Percentiles rank a stretch among this genome's conserved stretches.
Conservation (phyloP, 2,329 filamentous ascomycete genomes). For the Albifimbria verrucaria region DNA sequence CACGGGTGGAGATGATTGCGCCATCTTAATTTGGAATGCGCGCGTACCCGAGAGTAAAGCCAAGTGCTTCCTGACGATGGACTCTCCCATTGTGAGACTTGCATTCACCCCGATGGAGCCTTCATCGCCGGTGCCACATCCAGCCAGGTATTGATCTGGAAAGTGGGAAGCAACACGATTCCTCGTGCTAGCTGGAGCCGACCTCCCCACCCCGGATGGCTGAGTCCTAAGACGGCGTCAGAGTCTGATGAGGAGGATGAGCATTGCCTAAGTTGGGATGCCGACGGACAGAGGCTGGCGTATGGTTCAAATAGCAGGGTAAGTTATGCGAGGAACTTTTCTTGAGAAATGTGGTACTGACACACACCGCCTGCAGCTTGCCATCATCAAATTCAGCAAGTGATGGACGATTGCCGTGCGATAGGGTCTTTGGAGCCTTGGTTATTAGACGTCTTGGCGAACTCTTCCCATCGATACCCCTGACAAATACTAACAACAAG, state of each 20-base stretch:
- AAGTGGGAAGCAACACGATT: slow-evolving; percentile 55
- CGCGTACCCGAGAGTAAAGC: slow-evolving; percentile 51
- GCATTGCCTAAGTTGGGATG: slow-evolving; percentile 61
- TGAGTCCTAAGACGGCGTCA: slow-evolving; percentile 51
- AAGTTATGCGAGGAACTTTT: slow-evolving; percentile 27
- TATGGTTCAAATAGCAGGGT: slow-evolving; percentile 63
- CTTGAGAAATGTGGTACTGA: background rate
- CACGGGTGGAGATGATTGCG: slow-evolving; percentile 60
- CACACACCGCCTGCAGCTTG: too few species aligned
- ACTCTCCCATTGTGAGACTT: slow-evolving; percentile 53
- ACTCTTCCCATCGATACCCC: too few species aligned
- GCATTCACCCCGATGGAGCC: slow-evolving; percentile 60
- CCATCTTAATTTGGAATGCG: slow-evolving; percentile 61
- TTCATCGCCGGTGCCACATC: slow-evolving; percentile 61
- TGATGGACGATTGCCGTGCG: slow-evolving; percentile 12
- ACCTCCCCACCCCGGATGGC: slow-evolving; percentile 53
- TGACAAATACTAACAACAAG: too few species aligned
- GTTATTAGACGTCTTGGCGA: too few species aligned
- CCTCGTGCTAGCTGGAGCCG: slow-evolving; percentile 60
- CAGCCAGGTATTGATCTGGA: slow-evolving; percentile 61
- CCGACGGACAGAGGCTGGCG: slow-evolving; percentile 57
- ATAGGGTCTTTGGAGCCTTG: background rate
- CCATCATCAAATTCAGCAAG: slow-evolving; percentile 49
- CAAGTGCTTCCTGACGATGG: slow-evolving; percentile 60
- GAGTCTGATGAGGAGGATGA: slow-evolving; percentile 58